phyloP scores from a whole-genome alignment of 352 stramenopile species.

The Phytopythium mirpurense region DNA sequence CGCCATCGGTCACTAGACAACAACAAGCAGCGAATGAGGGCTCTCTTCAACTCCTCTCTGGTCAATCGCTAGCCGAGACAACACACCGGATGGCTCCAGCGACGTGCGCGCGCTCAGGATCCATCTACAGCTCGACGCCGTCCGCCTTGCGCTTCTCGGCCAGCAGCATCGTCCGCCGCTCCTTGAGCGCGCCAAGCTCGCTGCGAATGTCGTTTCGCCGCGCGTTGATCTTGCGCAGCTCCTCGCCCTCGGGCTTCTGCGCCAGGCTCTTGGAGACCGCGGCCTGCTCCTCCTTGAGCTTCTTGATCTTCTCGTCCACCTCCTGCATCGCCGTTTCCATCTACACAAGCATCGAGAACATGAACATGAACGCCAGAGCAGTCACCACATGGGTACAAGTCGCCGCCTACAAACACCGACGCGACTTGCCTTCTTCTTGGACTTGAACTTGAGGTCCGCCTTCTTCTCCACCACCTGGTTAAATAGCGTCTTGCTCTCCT shows the following conservation, averaged over 20 bases:
- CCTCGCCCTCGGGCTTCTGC: slow-evolving; percentile 70
- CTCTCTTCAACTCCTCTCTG: slow-evolving; percentile 1
- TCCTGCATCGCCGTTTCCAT: slow-evolving; percentile 79
- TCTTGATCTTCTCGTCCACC: slow-evolving; percentile 76
- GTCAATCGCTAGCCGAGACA: background rate
- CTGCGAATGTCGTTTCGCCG: slow-evolving; percentile 82
- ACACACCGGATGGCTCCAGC: background rate
- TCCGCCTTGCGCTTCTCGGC: slow-evolving; percentile 83
- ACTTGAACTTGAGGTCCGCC: slow-evolving; percentile 86
- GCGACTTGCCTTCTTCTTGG: slow-evolving; percentile 71
- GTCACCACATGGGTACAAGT: background rate
- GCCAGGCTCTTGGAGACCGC: slow-evolving; percentile 66
- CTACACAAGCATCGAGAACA: slow-evolving; percentile 15
- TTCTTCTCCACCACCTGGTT: slow-evolving; percentile 89
- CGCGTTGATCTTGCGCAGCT: slow-evolving; percentile 77
- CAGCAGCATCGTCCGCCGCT: slow-evolving; percentile 72
- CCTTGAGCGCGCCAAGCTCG: slow-evolving; percentile 77
- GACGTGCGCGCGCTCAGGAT: slow-evolving; percentile 8
- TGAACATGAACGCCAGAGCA: background rate
- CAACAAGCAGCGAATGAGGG: background rate
- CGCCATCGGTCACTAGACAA: background rate
- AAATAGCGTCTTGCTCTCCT: slow-evolving; percentile 88
- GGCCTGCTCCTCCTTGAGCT: slow-evolving; percentile 79
- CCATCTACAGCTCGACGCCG: slow-evolving; percentile 39
- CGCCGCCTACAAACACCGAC: slow-evolving; percentile 1